Percentiles rank a stretch among this genome's conserved stretches.
Evolutionary conservation across 495 filamentous ascomycete genomes (phyloP).

Genomic region (Thermochaetoides thermophila): DNA sequence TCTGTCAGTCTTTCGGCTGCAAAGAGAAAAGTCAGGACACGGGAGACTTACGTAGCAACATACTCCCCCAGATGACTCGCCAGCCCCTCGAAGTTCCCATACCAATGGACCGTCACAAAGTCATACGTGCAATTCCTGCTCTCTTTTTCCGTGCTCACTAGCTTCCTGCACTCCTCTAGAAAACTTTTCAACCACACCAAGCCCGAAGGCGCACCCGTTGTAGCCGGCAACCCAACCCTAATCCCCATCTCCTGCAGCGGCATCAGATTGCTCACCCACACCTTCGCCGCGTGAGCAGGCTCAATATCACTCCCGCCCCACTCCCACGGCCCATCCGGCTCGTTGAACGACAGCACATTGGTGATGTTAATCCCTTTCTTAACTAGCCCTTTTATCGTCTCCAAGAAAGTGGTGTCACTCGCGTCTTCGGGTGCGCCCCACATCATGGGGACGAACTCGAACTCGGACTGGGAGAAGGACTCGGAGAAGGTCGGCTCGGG

Average conservation of each 20-base stretch:
- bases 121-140: constrained; percentile 46
- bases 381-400: constrained; percentile 36
- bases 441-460: constrained; percentile 72
- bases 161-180: constrained; percentile 34
- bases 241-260: constrained; percentile 44
- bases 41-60: constrained; percentile 26
- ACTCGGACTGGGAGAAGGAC: constrained; percentile 25
- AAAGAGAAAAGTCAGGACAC: neutral
- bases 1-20: constrained; percentile 1
- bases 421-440: constrained; percentile 41
- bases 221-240: constrained; percentile 43
- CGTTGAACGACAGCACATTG: constrained; percentile 59
- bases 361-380: constrained; percentile 40
- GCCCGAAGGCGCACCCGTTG: constrained; percentile 40
- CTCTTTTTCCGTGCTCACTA: constrained; percentile 20
- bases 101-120: constrained; percentile 66
- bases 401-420: constrained; percentile 39
- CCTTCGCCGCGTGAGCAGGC: constrained; percentile 41
- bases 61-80: constrained; percentile 55
- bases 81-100: constrained; percentile 58
- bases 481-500: constrained; percentile 38
- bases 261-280: constrained; percentile 52
- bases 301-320: constrained; percentile 46
- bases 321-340: constrained; percentile 42
- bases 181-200: constrained; percentile 50